Percentiles rank a stretch among this genome's conserved stretches.
These are phyloP conservation scores for Russula sp. DNA, from an alignment of 768 basidiomycete species.

Conservation along the genomic window DNA sequence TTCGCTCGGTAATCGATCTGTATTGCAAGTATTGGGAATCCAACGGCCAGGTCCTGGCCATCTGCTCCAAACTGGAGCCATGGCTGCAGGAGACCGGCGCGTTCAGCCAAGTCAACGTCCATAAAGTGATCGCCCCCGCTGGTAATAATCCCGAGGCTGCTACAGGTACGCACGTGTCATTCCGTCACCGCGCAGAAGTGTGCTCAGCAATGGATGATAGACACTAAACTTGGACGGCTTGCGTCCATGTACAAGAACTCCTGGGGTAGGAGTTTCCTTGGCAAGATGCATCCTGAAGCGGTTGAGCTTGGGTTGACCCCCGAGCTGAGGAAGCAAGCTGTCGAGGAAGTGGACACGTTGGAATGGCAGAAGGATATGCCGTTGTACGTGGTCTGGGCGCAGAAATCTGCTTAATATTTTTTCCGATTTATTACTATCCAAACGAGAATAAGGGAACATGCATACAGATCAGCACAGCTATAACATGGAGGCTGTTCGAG, in stretches of 20 bases:
- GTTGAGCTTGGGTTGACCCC: too few relatives aligned
- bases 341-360: background rate
- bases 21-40: constrained; percentile 9
- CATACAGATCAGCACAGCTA: background rate
- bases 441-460: background rate
- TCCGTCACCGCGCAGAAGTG: background rate
- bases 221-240: background rate
- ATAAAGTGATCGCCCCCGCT: background rate
- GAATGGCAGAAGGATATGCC: constrained; percentile 4
- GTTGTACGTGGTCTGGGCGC: constrained; percentile 7
- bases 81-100: background rate
- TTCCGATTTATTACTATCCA: background rate
- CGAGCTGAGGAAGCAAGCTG: too few relatives aligned
- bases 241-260: too few relatives aligned
- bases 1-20: background rate
- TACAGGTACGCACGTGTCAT: background rate
- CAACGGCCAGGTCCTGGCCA: background rate
- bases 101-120: constrained; percentile 15
- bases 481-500: background rate
- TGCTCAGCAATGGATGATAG: background rate
- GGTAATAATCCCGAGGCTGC: background rate
- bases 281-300: background rate
- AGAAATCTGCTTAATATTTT: constrained; percentile 1
- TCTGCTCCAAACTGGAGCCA: background rate
- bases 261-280: background rate